Conservation (phyloP, 148 eudicot genomes). For the Rhododendron kiyosumense region DNA sequence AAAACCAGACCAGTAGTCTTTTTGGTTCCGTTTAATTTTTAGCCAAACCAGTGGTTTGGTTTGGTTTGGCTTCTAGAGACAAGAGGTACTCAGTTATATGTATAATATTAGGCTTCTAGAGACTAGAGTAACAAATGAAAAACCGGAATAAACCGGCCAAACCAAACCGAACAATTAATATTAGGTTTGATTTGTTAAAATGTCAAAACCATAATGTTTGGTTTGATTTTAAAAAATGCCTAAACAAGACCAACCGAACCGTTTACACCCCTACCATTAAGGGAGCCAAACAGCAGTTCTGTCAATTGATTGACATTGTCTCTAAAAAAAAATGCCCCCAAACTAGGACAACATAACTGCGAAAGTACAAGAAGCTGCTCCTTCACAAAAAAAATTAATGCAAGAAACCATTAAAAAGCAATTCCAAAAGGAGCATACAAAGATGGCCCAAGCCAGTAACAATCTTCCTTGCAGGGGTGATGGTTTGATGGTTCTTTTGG, state of each 20-base stretch:
- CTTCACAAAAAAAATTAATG: conserved; percentile 1
- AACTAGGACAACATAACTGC: neutral
- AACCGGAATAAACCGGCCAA: neutral
- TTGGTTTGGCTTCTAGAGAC: no score
- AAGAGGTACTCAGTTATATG: no score
- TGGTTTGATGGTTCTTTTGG: neutral
- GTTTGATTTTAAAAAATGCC: neutral
- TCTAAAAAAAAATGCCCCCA: neutral
- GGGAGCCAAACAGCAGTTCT: neutral
- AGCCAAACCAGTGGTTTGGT: no score
- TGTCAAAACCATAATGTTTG: neutral
- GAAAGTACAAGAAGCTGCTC: conserved; percentile 7
- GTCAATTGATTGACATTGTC: neutral
- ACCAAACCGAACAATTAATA: neutral
- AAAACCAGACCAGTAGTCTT: no score
- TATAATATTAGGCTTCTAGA: no score
- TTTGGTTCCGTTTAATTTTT: no score
- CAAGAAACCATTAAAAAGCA: neutral
- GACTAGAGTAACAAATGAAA: neutral
- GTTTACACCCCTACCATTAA: neutral
- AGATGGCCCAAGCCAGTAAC: conserved; percentile 1
- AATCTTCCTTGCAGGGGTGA: conserved; percentile 5
- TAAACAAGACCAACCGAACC: neutral
- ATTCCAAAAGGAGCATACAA: conserved; percentile 13
- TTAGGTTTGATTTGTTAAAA: neutral